phyloP scores from a whole-genome alignment of 1,139 yeast genomes.

The Candida sojae region DNA sequence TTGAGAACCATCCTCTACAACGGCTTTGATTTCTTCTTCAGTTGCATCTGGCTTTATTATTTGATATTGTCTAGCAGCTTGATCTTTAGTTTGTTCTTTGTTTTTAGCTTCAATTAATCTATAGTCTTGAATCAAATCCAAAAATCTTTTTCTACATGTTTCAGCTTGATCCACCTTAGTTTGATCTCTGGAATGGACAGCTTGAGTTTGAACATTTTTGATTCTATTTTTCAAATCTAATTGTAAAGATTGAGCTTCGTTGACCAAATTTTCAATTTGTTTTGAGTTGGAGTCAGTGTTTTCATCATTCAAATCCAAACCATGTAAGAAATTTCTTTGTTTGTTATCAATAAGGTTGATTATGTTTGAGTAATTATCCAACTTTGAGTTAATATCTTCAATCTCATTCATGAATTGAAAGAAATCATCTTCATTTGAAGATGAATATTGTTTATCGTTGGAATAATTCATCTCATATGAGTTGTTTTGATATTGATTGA shows the following conservation, averaged over 20 bases:
- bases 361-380: slow-evolving; percentile 76
- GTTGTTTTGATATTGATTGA: slow-evolving; percentile 7
- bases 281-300: slow-evolving; percentile 69
- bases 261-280: slow-evolving; percentile 74
- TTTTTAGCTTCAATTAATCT: slow-evolving; percentile 85
- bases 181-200: slow-evolving; percentile 64
- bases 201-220: slow-evolving; percentile 64
- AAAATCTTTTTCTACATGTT: slow-evolving; percentile 80
- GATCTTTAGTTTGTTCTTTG: slow-evolving; percentile 80
- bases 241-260: slow-evolving; percentile 81
- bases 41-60: slow-evolving; percentile 94
- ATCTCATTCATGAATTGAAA: slow-evolving; percentile 81
- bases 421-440: slow-evolving; percentile 54
- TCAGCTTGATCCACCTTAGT: slow-evolving; percentile 92
- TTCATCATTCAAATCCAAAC: slow-evolving; percentile 73
- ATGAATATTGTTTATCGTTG: slow-evolving; percentile 22
- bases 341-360: slow-evolving; percentile 77
- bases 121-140: slow-evolving; percentile 83
- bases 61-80: slow-evolving; percentile 90
- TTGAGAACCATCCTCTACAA: slow-evolving; percentile 81
- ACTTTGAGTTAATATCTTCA: slow-evolving; percentile 76
- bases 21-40: slow-evolving; percentile 78
- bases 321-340: slow-evolving; percentile 82
- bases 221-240: slow-evolving; percentile 72
- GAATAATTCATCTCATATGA: slow-evolving; percentile 33